phyloP scores from a whole-genome alignment of 1,284 basidiomycete species.

The Puccinia coronata region DNA sequence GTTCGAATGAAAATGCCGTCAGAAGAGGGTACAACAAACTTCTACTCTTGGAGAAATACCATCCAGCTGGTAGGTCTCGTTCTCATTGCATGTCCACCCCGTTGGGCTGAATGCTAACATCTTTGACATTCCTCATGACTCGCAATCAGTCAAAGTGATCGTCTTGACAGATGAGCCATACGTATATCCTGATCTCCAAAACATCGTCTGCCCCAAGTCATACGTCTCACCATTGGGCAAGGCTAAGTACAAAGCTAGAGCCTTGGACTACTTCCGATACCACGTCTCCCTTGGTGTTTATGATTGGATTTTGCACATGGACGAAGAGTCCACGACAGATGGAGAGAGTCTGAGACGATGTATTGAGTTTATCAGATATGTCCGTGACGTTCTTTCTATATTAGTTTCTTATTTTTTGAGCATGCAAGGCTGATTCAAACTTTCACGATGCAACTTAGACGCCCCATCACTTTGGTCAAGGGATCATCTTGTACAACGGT shows the following conservation, averaged over 20 bases:
- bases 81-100: background rate
- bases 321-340: constrained; percentile 61
- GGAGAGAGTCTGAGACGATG: constrained; percentile 60
- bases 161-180: constrained; percentile 61
- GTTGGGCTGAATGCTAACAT: background rate
- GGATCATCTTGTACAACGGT: constrained; percentile 61
- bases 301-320: constrained; percentile 60
- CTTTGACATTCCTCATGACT: background rate
- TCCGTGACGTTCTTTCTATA: background rate
- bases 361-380: constrained; percentile 60
- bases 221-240: constrained; percentile 60
- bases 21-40: constrained; percentile 60
- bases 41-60: constrained; percentile 60
- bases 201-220: constrained; percentile 60
- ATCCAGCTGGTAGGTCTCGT: constrained; percentile 55
- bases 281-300: constrained; percentile 60
- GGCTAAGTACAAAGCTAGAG: constrained; percentile 61
- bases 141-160: constrained; percentile 57
- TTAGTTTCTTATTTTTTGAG: constrained; percentile 51
- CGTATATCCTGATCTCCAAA: constrained; percentile 60
- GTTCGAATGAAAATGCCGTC: constrained; percentile 60
- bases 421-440: constrained; percentile 27
- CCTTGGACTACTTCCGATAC: constrained; percentile 61
- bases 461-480: constrained; percentile 61
- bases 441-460: constrained; percentile 53